phyloP scores from a whole-genome alignment of 345 rosid species.

The Lumnitzera littorea region DNA sequence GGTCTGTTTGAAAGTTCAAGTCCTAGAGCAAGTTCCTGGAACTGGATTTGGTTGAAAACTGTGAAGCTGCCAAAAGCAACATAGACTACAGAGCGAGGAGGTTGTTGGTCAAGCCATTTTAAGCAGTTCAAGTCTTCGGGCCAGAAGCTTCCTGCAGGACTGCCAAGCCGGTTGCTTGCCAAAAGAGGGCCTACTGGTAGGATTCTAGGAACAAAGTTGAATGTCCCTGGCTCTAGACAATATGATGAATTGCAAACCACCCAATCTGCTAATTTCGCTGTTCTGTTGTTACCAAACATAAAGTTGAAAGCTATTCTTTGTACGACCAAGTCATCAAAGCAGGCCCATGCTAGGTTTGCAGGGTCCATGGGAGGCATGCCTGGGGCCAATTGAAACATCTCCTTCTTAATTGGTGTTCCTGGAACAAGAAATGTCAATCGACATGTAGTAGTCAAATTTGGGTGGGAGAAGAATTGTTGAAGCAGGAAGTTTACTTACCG shows the following conservation, averaged over 20 bases:
- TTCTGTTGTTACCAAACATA: neutral
- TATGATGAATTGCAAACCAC: slow-evolving; percentile 11
- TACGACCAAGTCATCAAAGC: slow-evolving; percentile 7
- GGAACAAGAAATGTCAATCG: neutral
- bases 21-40: slow-evolving; percentile 12
- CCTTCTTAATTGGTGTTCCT: slow-evolving; percentile 9
- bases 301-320: neutral
- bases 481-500: neutral
- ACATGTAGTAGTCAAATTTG: too few species aligned
- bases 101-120: slow-evolving; percentile 13
- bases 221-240: slow-evolving; percentile 15
- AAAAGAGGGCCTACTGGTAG: slow-evolving; percentile 13
- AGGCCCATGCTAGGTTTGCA: slow-evolving; percentile 6
- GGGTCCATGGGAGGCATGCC: slow-evolving; percentile 6
- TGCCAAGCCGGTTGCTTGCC: neutral
- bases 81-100: slow-evolving; percentile 7
- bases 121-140: slow-evolving; percentile 9
- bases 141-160: slow-evolving; percentile 10
- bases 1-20: slow-evolving; percentile 11
- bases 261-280: slow-evolving; percentile 4
- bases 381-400: slow-evolving; percentile 9
- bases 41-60: slow-evolving; percentile 9
- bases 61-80: slow-evolving; percentile 16
- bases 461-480: too few species aligned
- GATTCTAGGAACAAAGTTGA: neutral